Conservation (phyloP, 306 rosid species). For the Medicago ruthenica region DNA sequence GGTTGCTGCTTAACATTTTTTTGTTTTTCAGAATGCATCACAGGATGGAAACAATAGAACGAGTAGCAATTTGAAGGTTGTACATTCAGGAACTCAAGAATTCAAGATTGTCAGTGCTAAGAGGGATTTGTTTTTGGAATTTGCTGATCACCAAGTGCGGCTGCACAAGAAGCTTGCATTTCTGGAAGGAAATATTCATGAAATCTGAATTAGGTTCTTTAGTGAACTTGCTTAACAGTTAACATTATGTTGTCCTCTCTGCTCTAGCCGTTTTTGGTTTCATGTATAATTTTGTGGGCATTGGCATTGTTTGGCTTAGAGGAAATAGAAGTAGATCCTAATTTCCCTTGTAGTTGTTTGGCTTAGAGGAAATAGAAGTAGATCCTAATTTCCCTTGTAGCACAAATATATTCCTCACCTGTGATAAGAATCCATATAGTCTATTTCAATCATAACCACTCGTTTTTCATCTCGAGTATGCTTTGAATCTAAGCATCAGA, state of each 20-base stretch:
- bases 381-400: background rate
- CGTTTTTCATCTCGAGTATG: too few relatives aligned
- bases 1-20: slow-evolving; percentile 24
- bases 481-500: too few relatives aligned
- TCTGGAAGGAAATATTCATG: slow-evolving; percentile 53
- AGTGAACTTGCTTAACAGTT: slow-evolving; percentile 7
- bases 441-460: too few relatives aligned
- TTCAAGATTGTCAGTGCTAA: slow-evolving; percentile 52
- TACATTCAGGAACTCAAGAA: slow-evolving; percentile 51
- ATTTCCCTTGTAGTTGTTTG: background rate
- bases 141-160: slow-evolving; percentile 51
- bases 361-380: background rate
- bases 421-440: background rate
- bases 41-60: slow-evolving; percentile 24
- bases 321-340: background rate
- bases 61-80: slow-evolving; percentile 53
- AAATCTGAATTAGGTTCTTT: slow-evolving; percentile 16
- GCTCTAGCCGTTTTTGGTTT: background rate
- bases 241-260: background rate
- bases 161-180: slow-evolving; percentile 54
- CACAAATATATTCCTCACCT: background rate
- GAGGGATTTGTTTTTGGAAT: slow-evolving; percentile 53
- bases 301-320: slow-evolving; percentile 2
- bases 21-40: slow-evolving; percentile 44
- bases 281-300: background rate